A percentile compares a stretch with the other conserved stretches of the same genome.
Evolutionary conservation across 1,284 basidiomycete species (phyloP).

Genomic region (Leccinum pachyderme): DNA sequence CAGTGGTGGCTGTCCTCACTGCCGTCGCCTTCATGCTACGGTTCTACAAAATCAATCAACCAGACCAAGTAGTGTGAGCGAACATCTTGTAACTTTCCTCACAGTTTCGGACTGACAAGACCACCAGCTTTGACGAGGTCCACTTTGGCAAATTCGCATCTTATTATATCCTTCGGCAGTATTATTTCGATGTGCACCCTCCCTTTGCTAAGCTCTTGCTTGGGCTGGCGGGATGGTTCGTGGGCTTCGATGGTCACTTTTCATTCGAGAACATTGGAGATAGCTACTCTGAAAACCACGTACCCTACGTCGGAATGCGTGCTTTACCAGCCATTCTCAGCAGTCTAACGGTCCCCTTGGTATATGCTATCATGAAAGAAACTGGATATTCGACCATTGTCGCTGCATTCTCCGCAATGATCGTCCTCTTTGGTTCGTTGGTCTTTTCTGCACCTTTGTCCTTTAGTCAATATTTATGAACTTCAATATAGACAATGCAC

Average conservation of each 20-base stretch:
- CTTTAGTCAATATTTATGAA: constrained; percentile 3
- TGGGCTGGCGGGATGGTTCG: constrained; percentile 92
- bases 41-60: constrained; percentile 93
- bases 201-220: constrained; percentile 93
- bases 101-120: constrained; percentile 4
- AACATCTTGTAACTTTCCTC: not conserved
- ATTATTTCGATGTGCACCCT: constrained; percentile 99
- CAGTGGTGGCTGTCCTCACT: constrained; percentile 64
- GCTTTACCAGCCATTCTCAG: constrained; percentile 90
- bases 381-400: constrained; percentile 91
- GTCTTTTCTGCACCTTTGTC: not conserved
- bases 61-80: constrained; percentile 90
- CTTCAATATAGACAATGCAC: constrained; percentile 81
- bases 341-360: constrained; percentile 84
- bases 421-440: constrained; percentile 83
- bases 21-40: constrained; percentile 76
- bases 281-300: constrained; percentile 81
- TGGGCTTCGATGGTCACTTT: constrained; percentile 94
- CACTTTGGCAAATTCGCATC: constrained; percentile 96
- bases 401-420: constrained; percentile 81
- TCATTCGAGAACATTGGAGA: constrained; percentile 96
- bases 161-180: constrained; percentile 87
- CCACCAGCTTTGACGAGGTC: constrained; percentile 87
- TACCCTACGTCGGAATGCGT: constrained; percentile 94
- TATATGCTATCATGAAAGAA: constrained; percentile 98